Percentiles rank a stretch among this genome's conserved stretches.
phyloP scores from a whole-genome alignment of 1,284 basidiomycete genomes.

The Apiotrichum montevideense region DNA sequence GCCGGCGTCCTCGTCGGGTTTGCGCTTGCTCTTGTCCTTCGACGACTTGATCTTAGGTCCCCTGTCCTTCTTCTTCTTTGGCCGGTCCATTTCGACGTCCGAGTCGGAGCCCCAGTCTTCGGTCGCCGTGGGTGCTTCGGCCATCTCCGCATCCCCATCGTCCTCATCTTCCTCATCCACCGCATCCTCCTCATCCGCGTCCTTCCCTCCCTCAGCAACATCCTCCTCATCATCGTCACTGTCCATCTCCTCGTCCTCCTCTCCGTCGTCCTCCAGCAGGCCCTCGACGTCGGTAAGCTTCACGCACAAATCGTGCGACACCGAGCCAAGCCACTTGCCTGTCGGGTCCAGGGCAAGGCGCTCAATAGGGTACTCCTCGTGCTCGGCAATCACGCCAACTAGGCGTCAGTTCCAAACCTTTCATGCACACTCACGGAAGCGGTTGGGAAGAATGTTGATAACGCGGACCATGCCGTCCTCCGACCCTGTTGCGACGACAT shows the following conservation, averaged over 20 bases:
- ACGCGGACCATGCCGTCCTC: slow-evolving; percentile 88
- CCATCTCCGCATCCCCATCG: slow-evolving; percentile 16
- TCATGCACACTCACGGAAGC: slow-evolving; percentile 52
- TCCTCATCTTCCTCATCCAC: slow-evolving; percentile 51
- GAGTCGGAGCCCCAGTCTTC: slow-evolving; percentile 13
- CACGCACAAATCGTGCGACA: slow-evolving; percentile 81
- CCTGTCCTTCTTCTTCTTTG: slow-evolving; percentile 26
- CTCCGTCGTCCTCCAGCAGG: slow-evolving; percentile 52
- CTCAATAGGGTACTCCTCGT: slow-evolving; percentile 85
- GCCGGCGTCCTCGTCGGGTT: slow-evolving; percentile 51
- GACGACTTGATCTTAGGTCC: slow-evolving; percentile 37
- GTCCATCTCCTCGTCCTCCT: slow-evolving; percentile 16
- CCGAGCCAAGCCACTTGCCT: slow-evolving; percentile 79
- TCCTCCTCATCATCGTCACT: slow-evolving; percentile 22
- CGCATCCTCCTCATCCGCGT: slow-evolving; percentile 50
- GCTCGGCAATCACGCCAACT: slow-evolving; percentile 82
- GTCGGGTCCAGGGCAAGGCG: slow-evolving; percentile 61
- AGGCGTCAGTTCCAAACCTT: neutral
- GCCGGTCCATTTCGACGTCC: slow-evolving; percentile 21
- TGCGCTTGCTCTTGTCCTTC: slow-evolving; percentile 8
- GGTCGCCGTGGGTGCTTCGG: slow-evolving; percentile 10
- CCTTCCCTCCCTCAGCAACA: slow-evolving; percentile 33
- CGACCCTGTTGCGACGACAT: slow-evolving; percentile 76
- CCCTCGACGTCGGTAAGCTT: slow-evolving; percentile 74
- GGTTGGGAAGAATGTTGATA: slow-evolving; percentile 82